Evolutionary conservation across 352 stramenopile species (phyloP), one percentile per base, ranked within the genome.

Genomic region (Pythium rhizo-oryzae): DNA sequence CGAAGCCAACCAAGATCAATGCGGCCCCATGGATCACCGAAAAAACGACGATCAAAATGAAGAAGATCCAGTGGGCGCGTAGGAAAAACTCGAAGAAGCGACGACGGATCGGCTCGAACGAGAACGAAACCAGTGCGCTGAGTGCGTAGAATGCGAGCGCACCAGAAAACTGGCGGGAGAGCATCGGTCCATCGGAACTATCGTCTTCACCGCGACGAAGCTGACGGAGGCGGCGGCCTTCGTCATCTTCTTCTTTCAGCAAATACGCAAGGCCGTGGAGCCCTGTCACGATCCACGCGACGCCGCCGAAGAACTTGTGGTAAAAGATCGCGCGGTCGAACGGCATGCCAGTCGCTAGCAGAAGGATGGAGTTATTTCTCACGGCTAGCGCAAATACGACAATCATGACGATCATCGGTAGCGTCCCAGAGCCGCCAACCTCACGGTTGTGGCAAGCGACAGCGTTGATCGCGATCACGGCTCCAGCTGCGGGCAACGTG

Each of bases 41-140:
- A 50, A 76, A 79, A 0, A 67, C 69, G 5, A 87, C 43, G 13
- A 90, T 68, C 12, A 56, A 50, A 13, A 85, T 54, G 61, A 90
- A 84, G 15, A 90, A 70, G 0, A 89, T 19, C 77, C 77, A 87
- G 55, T 90, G 82, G 30, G 65, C 18, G 12, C 74, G 62, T 9
- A 86, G 19, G 59, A 90, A 90, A 28, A 87, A 64, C 59, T 83
- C 62, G 65, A 84, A 90, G 56, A 81, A 87, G 8, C 61, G 72
- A 1, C 78, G 81, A 33, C 79, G 78, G 28, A 90, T 77, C 16
- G 47, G 62, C n/a, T 52, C 62, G 37, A 87, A 59, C 12, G 81
- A 77, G 53, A 82, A 63, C 4, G 77, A 46, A 50, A 75, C 65
- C 12, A 86, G 73, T 35, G 70, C 62, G 25, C 71, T 61, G 25